These are phyloP conservation scores for Tremella yokohamensis DNA, from an alignment of 768 basidiomycete species.

Conservation along the genomic window DNA sequence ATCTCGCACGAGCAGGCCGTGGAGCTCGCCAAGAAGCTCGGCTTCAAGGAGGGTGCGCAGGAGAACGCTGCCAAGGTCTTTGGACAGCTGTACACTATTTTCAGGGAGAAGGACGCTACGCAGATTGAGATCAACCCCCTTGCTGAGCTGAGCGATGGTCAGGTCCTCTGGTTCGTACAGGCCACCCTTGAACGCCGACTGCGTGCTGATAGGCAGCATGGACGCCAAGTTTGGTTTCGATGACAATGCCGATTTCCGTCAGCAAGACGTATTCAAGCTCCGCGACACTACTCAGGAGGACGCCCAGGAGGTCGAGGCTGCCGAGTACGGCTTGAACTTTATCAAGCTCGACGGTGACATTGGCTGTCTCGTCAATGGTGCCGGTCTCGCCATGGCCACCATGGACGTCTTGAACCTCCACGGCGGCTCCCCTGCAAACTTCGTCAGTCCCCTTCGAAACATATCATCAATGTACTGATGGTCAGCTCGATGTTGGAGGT, in stretches of 20 bases:
- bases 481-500: slow-evolving; percentile 79
- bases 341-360: slow-evolving; percentile 98
- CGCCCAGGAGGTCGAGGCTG: slow-evolving; percentile 94
- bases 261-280: slow-evolving; percentile 79
- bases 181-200: neutral
- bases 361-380: slow-evolving; percentile 97
- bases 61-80: slow-evolving; percentile 89
- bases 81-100: slow-evolving; percentile 88
- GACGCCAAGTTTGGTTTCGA: slow-evolving; percentile 99
- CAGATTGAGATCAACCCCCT: slow-evolving; percentile 99
- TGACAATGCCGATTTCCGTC: slow-evolving; percentile 98
- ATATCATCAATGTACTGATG: neutral
- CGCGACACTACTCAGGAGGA: slow-evolving; percentile 94
- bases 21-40: slow-evolving; percentile 79
- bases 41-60: slow-evolving; percentile 72
- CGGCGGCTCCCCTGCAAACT: slow-evolving; percentile 93
- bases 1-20: slow-evolving; percentile 69
- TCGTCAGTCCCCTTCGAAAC: slow-evolving; percentile 53
- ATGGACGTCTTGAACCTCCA: slow-evolving; percentile 98
- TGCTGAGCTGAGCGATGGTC: slow-evolving; percentile 84
- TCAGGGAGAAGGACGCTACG: slow-evolving; percentile 98
- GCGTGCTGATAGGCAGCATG: slow-evolving; percentile 63
- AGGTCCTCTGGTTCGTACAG: slow-evolving; percentile 75
- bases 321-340: slow-evolving; percentile 92
- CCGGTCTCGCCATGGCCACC: slow-evolving; percentile 98